Conservation (phyloP, 2,329 filamentous ascomycete species). For the Xylariaceae sp. region DNA sequence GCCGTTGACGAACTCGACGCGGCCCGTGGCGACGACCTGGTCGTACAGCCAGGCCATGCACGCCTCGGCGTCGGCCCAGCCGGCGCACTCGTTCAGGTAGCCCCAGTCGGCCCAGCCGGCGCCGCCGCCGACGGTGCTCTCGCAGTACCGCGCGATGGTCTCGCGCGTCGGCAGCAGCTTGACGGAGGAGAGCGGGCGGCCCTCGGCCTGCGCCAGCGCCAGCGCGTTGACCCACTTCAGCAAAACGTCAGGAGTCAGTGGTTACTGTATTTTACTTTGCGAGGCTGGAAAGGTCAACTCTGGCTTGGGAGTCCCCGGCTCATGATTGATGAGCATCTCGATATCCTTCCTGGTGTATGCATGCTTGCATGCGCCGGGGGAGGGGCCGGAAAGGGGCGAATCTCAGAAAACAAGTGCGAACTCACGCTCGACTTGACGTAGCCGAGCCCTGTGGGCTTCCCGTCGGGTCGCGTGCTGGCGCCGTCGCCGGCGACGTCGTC, state of each 20-base stretch:
- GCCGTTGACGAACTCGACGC: slow-evolving; percentile 48
- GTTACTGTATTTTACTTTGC: no score
- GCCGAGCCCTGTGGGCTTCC: slow-evolving; percentile 38
- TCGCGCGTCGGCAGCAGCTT: slow-evolving; percentile 32
- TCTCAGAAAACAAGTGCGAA: no score
- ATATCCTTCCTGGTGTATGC: no score
- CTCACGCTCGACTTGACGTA: slow-evolving; percentile 55
- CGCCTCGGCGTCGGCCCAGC: slow-evolving; percentile 73
- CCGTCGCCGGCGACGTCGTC: slow-evolving; percentile 26
- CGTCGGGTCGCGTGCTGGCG: slow-evolving; percentile 22
- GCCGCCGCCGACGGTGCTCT: slow-evolving; percentile 35
- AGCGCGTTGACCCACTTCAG: slow-evolving; percentile 57
- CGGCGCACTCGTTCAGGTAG: slow-evolving; percentile 66
- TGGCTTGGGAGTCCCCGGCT: no score
- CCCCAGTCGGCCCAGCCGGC: slow-evolving; percentile 55
- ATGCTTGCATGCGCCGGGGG: no score
- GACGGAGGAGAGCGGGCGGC: slow-evolving; percentile 30
- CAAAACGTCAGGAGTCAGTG: no score
- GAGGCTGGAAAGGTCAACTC: no score
- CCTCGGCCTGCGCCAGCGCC: slow-evolving; percentile 35
- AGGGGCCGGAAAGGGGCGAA: no score
- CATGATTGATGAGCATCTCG: no score
- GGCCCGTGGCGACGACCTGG: slow-evolving; percentile 43
- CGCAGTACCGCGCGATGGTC: slow-evolving; percentile 33
- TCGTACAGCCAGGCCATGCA: slow-evolving; percentile 58